These are phyloP conservation scores for Excoecaria agallocha DNA, from an alignment of 345 rosid species.

Conservation along the genomic window DNA sequence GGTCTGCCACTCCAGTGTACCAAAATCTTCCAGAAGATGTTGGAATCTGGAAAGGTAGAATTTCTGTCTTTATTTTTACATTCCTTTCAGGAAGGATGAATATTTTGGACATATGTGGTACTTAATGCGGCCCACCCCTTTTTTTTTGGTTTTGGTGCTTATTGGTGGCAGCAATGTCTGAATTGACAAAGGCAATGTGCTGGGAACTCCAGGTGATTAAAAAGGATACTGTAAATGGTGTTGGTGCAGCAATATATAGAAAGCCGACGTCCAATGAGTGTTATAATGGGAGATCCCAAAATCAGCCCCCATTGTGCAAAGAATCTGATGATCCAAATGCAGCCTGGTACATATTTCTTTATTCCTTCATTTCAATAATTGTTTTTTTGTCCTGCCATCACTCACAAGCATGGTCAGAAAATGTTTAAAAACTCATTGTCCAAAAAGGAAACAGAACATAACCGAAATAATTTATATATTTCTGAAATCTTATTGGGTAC, in stretches of 20 bases:
- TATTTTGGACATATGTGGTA: not conserved
- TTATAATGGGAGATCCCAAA: constrained; percentile 62
- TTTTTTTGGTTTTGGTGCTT: constrained; percentile 2
- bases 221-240: constrained; percentile 66
- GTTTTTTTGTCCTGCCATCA: not conserved
- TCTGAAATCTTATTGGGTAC: not conserved
- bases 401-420: not conserved
- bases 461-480: not conserved
- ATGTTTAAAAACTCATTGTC: not conserved
- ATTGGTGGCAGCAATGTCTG: constrained; percentile 68
- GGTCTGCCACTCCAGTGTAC: constrained; percentile 99
- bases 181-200: constrained; percentile 75
- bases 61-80: not conserved
- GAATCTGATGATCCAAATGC: constrained; percentile 91
- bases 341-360: constrained; percentile 56
- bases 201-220: constrained; percentile 76
- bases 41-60: constrained; percentile 79
- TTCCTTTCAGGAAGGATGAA: not conserved
- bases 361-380: not conserved
- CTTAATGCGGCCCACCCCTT: constrained; percentile 9
- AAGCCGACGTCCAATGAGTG: constrained; percentile 83
- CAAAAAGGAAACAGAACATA: not conserved
- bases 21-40: constrained; percentile 75
- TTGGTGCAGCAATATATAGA: constrained; percentile 71
- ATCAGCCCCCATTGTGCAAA: constrained; percentile 69